Conservation (phyloP, 768 basidiomycete species). For the Holtermanniella nyarrowii region DNA sequence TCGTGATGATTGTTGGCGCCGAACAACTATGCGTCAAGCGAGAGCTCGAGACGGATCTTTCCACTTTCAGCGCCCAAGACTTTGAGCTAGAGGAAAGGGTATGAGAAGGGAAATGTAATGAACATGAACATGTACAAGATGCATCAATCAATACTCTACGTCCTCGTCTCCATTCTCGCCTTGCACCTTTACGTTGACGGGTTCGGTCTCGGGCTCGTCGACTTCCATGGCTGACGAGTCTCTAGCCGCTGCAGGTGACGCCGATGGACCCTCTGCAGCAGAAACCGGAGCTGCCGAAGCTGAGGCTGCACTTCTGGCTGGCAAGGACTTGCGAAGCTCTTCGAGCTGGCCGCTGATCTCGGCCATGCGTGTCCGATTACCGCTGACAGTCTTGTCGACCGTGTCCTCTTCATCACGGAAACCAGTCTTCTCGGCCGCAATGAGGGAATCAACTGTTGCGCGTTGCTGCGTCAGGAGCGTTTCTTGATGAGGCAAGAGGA, state of each 20-base stretch:
- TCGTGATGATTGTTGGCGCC: conserved; percentile 65
- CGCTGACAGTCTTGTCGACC: conserved; percentile 2
- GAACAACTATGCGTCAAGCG: conserved; percentile 51
- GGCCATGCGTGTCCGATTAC: conserved; percentile 19
- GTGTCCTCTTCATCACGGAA: conserved; percentile 19
- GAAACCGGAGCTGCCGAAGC: not conserved
- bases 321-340: conserved; percentile 21
- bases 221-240: conserved; percentile 3
- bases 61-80: too few species aligned
- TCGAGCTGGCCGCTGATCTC: conserved; percentile 16
- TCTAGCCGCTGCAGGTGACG: conserved; percentile 19
- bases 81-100: too few species aligned
- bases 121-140: too few species aligned
- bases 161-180: conserved; percentile 35
- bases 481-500: conserved; percentile 32
- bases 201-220: conserved; percentile 11
- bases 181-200: conserved; percentile 22
- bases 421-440: conserved; percentile 17
- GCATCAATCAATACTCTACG: conserved; percentile 31
- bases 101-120: too few species aligned
- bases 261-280: conserved; percentile 17
- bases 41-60: conserved; percentile 6
- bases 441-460: conserved; percentile 25
- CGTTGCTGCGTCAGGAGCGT: conserved; percentile 17
- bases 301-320: not conserved